phyloP scores from a whole-genome alignment of 2,329 filamentous ascomycete genomes.

The Aureobasidium sp. region DNA sequence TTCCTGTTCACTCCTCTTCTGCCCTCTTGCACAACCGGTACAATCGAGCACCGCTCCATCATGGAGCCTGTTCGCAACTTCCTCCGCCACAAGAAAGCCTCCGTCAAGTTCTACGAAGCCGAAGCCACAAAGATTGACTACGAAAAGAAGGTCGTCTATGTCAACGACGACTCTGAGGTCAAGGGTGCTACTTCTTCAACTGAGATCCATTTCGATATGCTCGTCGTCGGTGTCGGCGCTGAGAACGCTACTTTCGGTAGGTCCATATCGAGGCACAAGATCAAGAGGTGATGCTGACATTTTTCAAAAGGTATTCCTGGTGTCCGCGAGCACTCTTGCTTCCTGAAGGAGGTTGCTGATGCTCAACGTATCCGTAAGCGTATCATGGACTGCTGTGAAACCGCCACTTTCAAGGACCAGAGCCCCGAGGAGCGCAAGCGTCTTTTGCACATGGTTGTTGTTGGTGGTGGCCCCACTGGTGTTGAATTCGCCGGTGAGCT shows the following conservation, averaged over 20 bases:
- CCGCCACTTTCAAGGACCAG: constrained; percentile 97
- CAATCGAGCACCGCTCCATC: constrained; percentile 97
- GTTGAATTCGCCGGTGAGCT: constrained; percentile 98
- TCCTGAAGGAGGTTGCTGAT: constrained; percentile 96
- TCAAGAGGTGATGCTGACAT: background rate
- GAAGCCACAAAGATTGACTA: constrained; percentile 94
- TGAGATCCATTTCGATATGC: constrained; percentile 95
- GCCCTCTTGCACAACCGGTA: constrained; percentile 93
- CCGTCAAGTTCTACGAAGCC: constrained; percentile 95
- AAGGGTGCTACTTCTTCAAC: constrained; percentile 75
- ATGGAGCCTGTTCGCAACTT: constrained; percentile 99
- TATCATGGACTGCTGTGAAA: constrained; percentile 99
- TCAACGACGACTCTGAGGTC: constrained; percentile 88
- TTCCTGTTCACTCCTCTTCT: constrained; percentile 98
- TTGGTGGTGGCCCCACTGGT: constrained; percentile 82
- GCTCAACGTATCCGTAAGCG: constrained; percentile 94
- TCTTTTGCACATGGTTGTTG: constrained; percentile 90
- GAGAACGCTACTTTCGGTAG: constrained; percentile 95
- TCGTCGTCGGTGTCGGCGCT: constrained; percentile 92
- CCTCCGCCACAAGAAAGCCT: constrained; percentile 85
- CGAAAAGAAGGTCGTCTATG: constrained; percentile 77
- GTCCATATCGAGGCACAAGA: constrained; percentile 17
- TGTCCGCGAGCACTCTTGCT: constrained; percentile 90
- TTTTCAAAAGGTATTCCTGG: constrained; percentile 62
- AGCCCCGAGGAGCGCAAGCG: constrained; percentile 79